Base-by-base conservation (phyloP, 2,329 filamentous ascomycete genomes). In the Penicillium expansum region DNA sequence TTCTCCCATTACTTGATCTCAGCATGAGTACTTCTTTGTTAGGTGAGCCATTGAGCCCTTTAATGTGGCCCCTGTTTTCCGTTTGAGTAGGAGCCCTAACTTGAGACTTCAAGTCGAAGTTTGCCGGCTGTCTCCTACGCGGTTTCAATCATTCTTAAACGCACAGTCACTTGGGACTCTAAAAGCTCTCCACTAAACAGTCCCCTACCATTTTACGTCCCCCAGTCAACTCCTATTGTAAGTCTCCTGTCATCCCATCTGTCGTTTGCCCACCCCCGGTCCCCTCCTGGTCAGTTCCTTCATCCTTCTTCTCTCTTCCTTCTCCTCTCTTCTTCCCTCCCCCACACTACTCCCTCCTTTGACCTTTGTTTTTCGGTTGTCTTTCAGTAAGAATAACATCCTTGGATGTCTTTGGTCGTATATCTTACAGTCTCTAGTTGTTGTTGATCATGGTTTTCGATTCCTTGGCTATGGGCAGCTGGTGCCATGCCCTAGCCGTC, bases 21-120 rank as follows among this genome's bases (percentile, higher is more conserved):
- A 16, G 8, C 14, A 29, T 49, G n/a, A 42, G 24, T 38, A 16
- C 22, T 43, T 4, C 38, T 50, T 43, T 37, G 37, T 43, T 41
- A 22, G 22, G 16, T 14, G 18, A 27, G 4, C 24, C 29, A 48
- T 47, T 37, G 33, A 32, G 27, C n/a, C 42, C 24, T 50, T 50
- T 39, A 27, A 53, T 39, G 24, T 53, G 14, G 38, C 29, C 27
- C 38, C 38, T 44, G 16, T 29, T 27, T 50, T 38, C 37, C 37
- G 52, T 50, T 55, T 55, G 52, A 33, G 11, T 11, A 9, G 22
- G 3, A 52, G 33, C 53, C 53, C 48, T 52, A 52, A 41, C 4
- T 41, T 30, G 22, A 18, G 32, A 24, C 39, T 10, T 8, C 27
- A 47, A 47, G 27, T 47, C 48, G n/a, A 56, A 47, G 9, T 45